Base-by-base conservation (phyloP, 441 rosid species). In the Pelargonium myrrhifolium region DNA sequence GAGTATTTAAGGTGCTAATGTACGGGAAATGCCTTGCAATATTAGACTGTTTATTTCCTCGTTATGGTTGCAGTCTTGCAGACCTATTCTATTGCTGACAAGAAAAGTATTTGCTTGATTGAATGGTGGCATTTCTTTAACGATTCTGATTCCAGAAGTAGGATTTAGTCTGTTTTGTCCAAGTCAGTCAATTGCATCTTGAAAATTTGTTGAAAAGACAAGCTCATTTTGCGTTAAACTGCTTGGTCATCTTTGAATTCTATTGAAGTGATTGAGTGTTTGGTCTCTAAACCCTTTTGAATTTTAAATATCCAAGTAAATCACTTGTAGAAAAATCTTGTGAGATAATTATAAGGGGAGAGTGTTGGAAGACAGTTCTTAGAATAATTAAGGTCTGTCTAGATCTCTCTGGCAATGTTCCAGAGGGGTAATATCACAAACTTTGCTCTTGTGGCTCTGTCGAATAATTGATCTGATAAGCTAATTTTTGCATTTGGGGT, bases 401-500 rank as follows among this genome's bases (percentile, higher is more conserved):
- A 53, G 58, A 6, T 51, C 58, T 51, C 58, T 51, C 58, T 15
- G 58, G 6, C 39, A 35, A 35, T 35, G 39, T 35, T 35, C 39
- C 39, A 35, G 39, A 35, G 58, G 21, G 18, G 18, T 15, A 10
- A 53, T 53, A 4, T 53, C 60, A 55, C 20, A 9, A 53, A 55
- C 60, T 55, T 22, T 55, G 24, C 60, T 55, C 60, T 9, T 20
- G 21, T 55, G 60, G 60, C 40, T 37, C 10, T 0, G 40, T 37
- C 40, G 8, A 55, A 7, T 55, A 55, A 55, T 55, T 26, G 60
- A 55, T 51, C 60, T 55, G 60, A 55, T 55, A 55, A 55, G 60
- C 60, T 55, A 55, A 55, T 18, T 55, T 22, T 55, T 55, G 60
- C 22, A 17, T 18, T 15, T 3, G 60, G 60, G 21, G 26, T 17